Conservation (phyloP, 805 yeast species). For the Hemisphaericaspora nanyangensis region DNA sequence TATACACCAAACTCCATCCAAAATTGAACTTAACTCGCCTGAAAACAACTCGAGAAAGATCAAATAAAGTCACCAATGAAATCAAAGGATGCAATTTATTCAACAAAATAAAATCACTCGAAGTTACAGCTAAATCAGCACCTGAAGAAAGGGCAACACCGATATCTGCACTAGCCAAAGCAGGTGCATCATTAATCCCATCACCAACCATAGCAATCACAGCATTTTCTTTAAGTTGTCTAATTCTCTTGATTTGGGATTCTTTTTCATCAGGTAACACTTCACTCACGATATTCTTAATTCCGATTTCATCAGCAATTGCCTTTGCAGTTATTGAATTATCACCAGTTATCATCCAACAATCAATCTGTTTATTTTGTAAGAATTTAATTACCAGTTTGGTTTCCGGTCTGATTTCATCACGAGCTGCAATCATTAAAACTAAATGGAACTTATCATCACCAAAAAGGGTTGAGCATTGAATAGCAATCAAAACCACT, state of each 20-base stretch:
- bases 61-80: constrained; percentile 52
- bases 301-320: constrained; percentile 61
- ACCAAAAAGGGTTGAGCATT: constrained; percentile 22
- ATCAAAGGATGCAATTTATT: constrained; percentile 48
- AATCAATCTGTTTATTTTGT: constrained; percentile 42
- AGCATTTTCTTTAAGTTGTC: constrained; percentile 27
- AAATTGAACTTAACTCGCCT: constrained; percentile 54
- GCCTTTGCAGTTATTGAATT: constrained; percentile 63
- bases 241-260: constrained; percentile 52
- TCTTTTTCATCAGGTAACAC: constrained; percentile 76
- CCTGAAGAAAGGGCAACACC: constrained; percentile 78
- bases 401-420: constrained; percentile 57
- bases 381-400: constrained; percentile 40
- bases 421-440: constrained; percentile 57
- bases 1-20: constrained; percentile 57
- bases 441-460: constrained; percentile 33
- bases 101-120: constrained; percentile 69
- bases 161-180: constrained; percentile 68
- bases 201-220: constrained; percentile 79
- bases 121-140: constrained; percentile 69
- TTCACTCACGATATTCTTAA: constrained; percentile 57
- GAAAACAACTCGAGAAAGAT: constrained; percentile 48
- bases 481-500: constrained; percentile 51
- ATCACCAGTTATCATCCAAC: constrained; percentile 81
- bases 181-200: constrained; percentile 83